Base-by-base conservation (phyloP, 306 rosid species). In the Fagus crenata region DNA sequence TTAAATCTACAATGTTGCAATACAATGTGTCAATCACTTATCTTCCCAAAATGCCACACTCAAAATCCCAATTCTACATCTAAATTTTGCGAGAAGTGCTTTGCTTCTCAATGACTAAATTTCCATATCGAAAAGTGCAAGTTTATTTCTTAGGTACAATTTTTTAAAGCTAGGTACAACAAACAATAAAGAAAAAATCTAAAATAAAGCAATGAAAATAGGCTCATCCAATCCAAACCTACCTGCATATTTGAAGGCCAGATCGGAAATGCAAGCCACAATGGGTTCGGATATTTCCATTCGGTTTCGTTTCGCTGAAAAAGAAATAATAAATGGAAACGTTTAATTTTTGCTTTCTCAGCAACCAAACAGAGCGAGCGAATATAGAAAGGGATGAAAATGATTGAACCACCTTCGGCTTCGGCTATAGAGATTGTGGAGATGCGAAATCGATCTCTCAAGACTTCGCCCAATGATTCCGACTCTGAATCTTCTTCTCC, bases 181-280 rank as follows among this genome's bases (percentile, higher is more conserved):
- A 22, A 22, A 22, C 28, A 22, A 22, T 22, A 22, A 22, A 22
- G 28, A 22, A 22, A 22, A 22, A 22, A 22, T 22, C 0, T 22
- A 22, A 22, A 22, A 22, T 22, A 22, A 22, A 22, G 28, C 28
- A 22, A 22, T 22, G 28, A 22, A 22, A 22, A 22, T 22, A 22
- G 28, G 28, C 28, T 22, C 28, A 22, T 22, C 28, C 28, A 22
- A 22, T 22, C 28, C 28, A 22, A 22, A 22, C 28, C 28, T 22
- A 95, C 99, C 96, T 13, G 97, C 78, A 72, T 82, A 95, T 69
- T 92, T 92, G 88, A 88, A 87, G 49, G 97, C 93, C 80, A 95
- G 82, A 77, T 95, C 96, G 36, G 97, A 77, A 31, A 95, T 40
- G 89, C 97, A 95, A 80, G 90, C 68, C 71, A 91, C 89, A 7